phyloP scores from a whole-genome alignment of 2,329 filamentous ascomycete genomes.

The Talaromyces albobiverticillius region DNA sequence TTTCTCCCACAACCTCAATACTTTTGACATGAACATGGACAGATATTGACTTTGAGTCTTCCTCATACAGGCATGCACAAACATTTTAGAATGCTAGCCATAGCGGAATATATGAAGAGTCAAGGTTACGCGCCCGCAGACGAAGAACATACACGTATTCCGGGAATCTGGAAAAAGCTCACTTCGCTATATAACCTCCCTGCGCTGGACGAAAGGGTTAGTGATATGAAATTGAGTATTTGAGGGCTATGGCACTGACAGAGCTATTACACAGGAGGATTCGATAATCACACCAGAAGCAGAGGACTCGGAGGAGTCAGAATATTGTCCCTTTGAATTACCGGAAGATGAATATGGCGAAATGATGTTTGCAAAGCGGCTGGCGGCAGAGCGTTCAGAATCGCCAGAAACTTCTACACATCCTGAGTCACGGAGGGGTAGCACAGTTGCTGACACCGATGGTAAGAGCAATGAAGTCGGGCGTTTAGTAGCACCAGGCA shows the following conservation, averaged over 20 bases:
- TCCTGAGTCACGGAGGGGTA: conserved; percentile 39
- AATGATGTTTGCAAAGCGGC: conserved; percentile 47
- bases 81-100: conserved; percentile 86
- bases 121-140: conserved; percentile 70
- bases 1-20: conserved; percentile 14
- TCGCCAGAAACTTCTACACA: conserved; percentile 37
- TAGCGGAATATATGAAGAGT: conserved; percentile 74
- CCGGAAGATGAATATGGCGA: conserved; percentile 51
- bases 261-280: conserved; percentile 48
- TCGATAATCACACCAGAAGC: conserved; percentile 44
- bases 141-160: conserved; percentile 76
- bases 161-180: conserved; percentile 89
- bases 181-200: conserved; percentile 79
- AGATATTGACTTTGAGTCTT: conserved; percentile 10
- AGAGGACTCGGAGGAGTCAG: conserved; percentile 57
- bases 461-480: conserved; percentile 29
- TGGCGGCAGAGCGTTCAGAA: conserved; percentile 42
- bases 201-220: conserved; percentile 78
- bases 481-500: background rate
- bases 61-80: conserved; percentile 72
- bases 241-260: background rate
- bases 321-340: conserved; percentile 66
- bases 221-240: background rate
- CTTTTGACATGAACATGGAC: background rate
- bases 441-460: conserved; percentile 48